phyloP scores from a whole-genome alignment of 2,329 filamentous ascomycete genomes.

The Scedosporium dehoogii region DNA sequence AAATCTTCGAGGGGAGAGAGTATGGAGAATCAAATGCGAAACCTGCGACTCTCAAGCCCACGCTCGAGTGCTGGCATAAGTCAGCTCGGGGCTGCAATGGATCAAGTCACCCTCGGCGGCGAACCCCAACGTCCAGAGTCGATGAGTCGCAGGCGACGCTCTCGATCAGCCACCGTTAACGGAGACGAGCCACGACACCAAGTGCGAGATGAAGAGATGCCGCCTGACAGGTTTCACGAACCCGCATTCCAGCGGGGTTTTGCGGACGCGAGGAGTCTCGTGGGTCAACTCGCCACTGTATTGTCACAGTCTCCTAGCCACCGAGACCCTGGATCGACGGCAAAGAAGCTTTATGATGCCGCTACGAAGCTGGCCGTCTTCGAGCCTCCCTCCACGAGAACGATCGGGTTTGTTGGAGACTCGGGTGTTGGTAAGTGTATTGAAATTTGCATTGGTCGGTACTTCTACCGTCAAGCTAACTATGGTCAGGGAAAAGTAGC shows the following conservation, averaged over 20 bases:
- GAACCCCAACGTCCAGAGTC: neutral
- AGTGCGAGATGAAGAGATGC: constrained; percentile 21
- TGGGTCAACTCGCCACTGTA: constrained; percentile 18
- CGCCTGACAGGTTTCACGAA: constrained; percentile 24
- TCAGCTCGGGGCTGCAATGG: no score
- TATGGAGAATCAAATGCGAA: neutral
- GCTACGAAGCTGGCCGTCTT: constrained; percentile 25
- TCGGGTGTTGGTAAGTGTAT: constrained; percentile 30
- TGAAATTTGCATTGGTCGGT: neutral
- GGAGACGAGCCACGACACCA: constrained; percentile 3
- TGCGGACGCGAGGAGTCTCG: constrained; percentile 21
- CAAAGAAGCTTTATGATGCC: constrained; percentile 22
- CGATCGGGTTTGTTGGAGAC: constrained; percentile 37
- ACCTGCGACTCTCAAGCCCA: neutral
- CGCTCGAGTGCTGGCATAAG: no score
- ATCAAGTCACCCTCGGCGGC: no score
- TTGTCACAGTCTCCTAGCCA: constrained; percentile 25
- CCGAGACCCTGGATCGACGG: constrained; percentile 26
- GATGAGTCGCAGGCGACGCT: neutral
- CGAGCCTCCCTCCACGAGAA: constrained; percentile 26
- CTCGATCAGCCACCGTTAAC: neutral
- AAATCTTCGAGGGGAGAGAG: neutral
- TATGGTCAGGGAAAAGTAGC: constrained; percentile 32
- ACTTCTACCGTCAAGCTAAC: neutral
- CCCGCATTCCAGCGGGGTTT: constrained; percentile 24